These are phyloP conservation scores for Irpex sp. DNA, from an alignment of 1,284 basidiomycete species.

Conservation along the genomic window DNA sequence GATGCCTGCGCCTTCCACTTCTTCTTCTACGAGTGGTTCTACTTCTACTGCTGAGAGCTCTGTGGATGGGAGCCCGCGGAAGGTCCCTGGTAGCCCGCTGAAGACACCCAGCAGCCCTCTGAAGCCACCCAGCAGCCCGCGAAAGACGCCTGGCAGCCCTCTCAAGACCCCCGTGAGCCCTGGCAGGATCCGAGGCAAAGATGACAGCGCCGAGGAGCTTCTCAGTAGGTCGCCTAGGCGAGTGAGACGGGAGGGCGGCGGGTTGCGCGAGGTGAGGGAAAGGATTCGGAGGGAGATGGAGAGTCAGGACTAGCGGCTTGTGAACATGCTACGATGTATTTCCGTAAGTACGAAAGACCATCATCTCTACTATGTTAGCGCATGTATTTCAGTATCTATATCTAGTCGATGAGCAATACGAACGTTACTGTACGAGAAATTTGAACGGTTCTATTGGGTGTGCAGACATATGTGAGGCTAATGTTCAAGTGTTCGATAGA, in stretches of 20 bases:
- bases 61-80: conserved; percentile 15
- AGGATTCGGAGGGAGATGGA: conserved; percentile 73
- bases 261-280: conserved; percentile 71
- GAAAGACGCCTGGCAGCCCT: neutral
- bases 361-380: neutral
- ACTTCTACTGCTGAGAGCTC: conserved; percentile 13
- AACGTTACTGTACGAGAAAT: neutral
- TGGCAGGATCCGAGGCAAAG: conserved; percentile 28
- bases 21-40: no score
- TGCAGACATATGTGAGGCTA: neutral
- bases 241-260: conserved; percentile 62
- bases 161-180: conserved; percentile 26
- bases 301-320: conserved; percentile 10
- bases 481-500: no score
- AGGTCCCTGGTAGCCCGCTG: conserved; percentile 21
- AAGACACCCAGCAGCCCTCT: neutral
- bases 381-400: neutral
- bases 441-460: no score
- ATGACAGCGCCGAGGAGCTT: conserved; percentile 54
- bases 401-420: neutral
- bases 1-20: conserved; percentile 55
- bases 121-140: neutral
- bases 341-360: neutral
- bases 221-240: conserved; percentile 62
- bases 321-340: conserved; percentile 1